Evolutionary conservation across 1,284 basidiomycete species (phyloP), one percentile per base, ranked within the genome.

Genomic region (Cutaneotrichosporon mucoides): DNA sequence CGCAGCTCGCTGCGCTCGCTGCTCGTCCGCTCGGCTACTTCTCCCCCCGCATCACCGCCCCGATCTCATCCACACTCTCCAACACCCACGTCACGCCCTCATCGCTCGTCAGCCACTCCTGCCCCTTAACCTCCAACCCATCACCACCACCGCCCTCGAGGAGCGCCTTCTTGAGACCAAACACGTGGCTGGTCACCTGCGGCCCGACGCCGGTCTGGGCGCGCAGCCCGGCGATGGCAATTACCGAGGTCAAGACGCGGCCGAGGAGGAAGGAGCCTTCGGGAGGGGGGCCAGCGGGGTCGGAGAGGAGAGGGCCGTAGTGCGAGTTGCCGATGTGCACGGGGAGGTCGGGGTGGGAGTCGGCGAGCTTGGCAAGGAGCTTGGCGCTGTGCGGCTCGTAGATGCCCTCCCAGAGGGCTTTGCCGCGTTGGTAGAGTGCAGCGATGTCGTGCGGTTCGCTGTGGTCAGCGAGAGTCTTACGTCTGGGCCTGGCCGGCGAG

Each of bases 81-180:
- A 98, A 80, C 43, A 95, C 87, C 95, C 95, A 99, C 76, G 88
- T 85, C 35, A 89, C 86, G 38, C 95, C 95, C 75, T 93, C 89
- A 73, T 96, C 92, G 53, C 84, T 89, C 33, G 87, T 83, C 40
- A 99, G 83, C 88, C 90, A 99, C 69, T 93, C 92, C 68, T 84
- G 88, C 11, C 78, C 77, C 60, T 68, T 57, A 6, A 77, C 61
- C 43, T 66, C 82, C 4, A 13, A 7, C 62, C 81, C 85, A 68
- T 86, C 81, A 35, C 81, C 82, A 5, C 72, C 72, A 53, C 87
- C 86, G 38, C 90, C 90, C 75, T 93, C 93, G 66, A 93, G 54
- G 40, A 66, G 46, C 45, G 85, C 69, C 68, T 78, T 78, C 65
- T 73, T 75, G 57, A 99, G 82, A n/a, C 95, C 95, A 77, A 92